Conservation (phyloP, 2,329 filamentous ascomycete species). For the Penicillium capsulatum region DNA sequence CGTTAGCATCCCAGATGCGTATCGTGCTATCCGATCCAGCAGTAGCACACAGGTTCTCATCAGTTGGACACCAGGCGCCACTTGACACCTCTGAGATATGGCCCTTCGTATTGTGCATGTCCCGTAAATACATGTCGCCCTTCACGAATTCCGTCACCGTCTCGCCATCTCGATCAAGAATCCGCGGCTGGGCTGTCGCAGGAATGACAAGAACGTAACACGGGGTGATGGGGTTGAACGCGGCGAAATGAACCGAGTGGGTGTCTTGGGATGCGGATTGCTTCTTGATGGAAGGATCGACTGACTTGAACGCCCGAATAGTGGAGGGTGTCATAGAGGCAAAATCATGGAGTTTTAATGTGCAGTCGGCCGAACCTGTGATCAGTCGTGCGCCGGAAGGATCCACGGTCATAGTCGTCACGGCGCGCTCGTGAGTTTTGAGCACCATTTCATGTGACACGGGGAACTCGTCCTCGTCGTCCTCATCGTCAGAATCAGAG, state of each 20-base stretch:
- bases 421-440: constrained; percentile 84
- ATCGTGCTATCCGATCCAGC: constrained; percentile 93
- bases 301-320: constrained; percentile 83
- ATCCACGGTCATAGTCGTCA: constrained; percentile 81
- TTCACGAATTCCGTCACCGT: constrained; percentile 85
- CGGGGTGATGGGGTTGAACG: constrained; percentile 80
- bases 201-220: constrained; percentile 80
- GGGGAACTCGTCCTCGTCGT: constrained; percentile 83
- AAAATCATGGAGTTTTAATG: constrained; percentile 90
- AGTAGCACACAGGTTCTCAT: constrained; percentile 80
- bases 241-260: constrained; percentile 79
- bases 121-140: constrained; percentile 95
- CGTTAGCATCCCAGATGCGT: constrained; percentile 94
- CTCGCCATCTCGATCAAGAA: constrained; percentile 85
- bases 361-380: constrained; percentile 88
- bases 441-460: constrained; percentile 88
- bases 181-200: constrained; percentile 82
- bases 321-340: constrained; percentile 93
- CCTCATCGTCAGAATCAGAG: constrained; percentile 56
- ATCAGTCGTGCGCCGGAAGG: constrained; percentile 78
- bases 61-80: constrained; percentile 84
- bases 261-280: constrained; percentile 68
- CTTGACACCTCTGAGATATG: constrained; percentile 89
- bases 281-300: constrained; percentile 81
- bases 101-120: constrained; percentile 97